Evolutionary conservation across 176 grass and related monocot genomes (phyloP).

Genomic region (Paspalum vaginatum): DNA sequence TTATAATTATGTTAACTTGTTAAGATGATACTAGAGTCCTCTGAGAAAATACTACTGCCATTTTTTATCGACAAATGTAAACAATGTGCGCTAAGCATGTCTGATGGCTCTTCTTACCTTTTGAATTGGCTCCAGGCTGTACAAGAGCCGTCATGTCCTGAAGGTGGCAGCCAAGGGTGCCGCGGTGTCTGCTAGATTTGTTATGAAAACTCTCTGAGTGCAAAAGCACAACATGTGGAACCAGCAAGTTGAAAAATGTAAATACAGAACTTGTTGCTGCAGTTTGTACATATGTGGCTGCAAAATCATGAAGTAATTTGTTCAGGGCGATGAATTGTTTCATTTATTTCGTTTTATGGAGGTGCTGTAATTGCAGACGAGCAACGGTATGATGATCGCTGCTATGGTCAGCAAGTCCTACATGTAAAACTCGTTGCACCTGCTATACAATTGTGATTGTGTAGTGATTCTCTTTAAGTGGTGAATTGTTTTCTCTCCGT

Average conservation of each 20-base stretch:
- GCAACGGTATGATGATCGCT: background rate
- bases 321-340: background rate
- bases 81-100: background rate
- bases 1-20: background rate
- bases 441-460: too few species aligned
- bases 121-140: slow-evolving; percentile 49
- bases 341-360: background rate
- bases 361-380: background rate
- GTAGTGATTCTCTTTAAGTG: too few species aligned
- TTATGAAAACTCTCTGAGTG: slow-evolving; percentile 63
- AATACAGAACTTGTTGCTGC: slow-evolving; percentile 45
- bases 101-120: background rate
- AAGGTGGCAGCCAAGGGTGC: slow-evolving; percentile 71
- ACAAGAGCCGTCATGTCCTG: slow-evolving; percentile 56
- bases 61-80: background rate
- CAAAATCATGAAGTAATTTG: background rate
- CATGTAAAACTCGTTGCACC: too few species aligned
- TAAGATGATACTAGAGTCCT: background rate
- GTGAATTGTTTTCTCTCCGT: too few species aligned
- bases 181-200: slow-evolving; percentile 50
- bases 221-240: background rate
- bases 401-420: too few species aligned
- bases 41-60: background rate
- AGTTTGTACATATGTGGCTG: slow-evolving; percentile 49
- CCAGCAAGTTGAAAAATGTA: slow-evolving; percentile 36